These are phyloP conservation scores for Ganoderma lucidum DNA, from an alignment of 1,284 basidiomycete species.

Conservation along the genomic window DNA sequence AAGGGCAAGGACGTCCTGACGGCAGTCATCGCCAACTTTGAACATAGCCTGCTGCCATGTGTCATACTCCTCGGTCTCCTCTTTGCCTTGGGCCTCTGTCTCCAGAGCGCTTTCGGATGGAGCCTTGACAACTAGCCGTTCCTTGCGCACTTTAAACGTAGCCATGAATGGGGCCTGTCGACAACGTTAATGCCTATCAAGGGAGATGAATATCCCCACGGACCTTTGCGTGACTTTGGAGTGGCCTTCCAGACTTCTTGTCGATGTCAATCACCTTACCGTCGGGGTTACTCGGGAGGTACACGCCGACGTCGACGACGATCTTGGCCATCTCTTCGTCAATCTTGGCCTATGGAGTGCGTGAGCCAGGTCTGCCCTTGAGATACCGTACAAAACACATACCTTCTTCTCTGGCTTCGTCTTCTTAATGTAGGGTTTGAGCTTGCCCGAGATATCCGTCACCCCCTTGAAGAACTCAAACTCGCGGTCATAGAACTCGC, in stretches of 20 bases:
- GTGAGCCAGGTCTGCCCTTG: conserved; percentile 14
- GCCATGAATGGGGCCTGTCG: conserved; percentile 98
- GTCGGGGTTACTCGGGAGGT: conserved; percentile 97
- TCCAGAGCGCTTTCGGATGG: conserved; percentile 76
- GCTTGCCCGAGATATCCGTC: conserved; percentile 96
- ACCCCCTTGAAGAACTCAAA: conserved; percentile 98
- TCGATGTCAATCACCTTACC: conserved; percentile 97
- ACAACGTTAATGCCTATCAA: not conserved
- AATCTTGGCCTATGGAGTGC: conserved; percentile 85
- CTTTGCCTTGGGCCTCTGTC: conserved; percentile 61
- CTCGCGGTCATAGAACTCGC: conserved; percentile 93
- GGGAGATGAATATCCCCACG: not conserved
- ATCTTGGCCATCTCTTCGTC: conserved; percentile 99
- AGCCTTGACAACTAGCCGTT: conserved; percentile 65
- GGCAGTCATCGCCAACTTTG: conserved; percentile 99
- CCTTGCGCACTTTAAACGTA: conserved; percentile 97
- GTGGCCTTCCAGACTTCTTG: conserved; percentile 93
- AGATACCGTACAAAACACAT: conserved; percentile 9
- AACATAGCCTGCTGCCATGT: conserved; percentile 99
- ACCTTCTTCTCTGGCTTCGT: conserved; percentile 98
- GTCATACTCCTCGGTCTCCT: conserved; percentile 78
- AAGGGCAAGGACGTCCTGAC: conserved; percentile 96
- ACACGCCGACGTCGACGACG: conserved; percentile 91
- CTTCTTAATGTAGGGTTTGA: conserved; percentile 97
- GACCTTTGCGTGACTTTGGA: conserved; percentile 98